Evolutionary conservation across 768 basidiomycete species (phyloP), one percentile per base, ranked within the genome.

Genomic region (Russula vinacea): DNA sequence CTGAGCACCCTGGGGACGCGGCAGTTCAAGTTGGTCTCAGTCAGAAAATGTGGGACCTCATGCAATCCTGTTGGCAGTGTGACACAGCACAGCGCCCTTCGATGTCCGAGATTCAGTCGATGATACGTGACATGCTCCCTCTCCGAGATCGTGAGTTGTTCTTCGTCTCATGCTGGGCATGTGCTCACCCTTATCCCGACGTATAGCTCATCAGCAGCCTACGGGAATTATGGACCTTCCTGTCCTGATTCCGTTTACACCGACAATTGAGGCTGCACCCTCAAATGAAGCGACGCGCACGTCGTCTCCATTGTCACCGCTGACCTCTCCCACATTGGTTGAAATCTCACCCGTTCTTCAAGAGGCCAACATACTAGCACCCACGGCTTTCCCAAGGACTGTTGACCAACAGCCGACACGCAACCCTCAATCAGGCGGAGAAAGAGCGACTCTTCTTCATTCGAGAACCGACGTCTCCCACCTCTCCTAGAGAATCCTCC

Each of bases 11-110:
- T 24, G 59, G 42, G 7, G 5, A 55, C 19, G 50, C 33, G n/a
- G 42, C 32, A 37, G 47, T n/a, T n/a, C n/a, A n/a, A n/a, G n/a
- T 52, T 56, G 64, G 50, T 10, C 55, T 61, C n/a, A 60, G n/a
- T 29, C 26, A 47, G 17, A 56, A 33, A 19, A 65, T 65, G 64
- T 65, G 64, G 64, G 64, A 61, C 4, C 33, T 65, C 14, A 61
- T 65, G 60, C 39, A 56, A 51, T 61, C 49, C 10, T 65, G 64
- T 49, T 65, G 64, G 64, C 22, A 56, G 32, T 17, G 33, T 7
- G 14, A 45, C 1, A 50, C 64, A 14, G 26, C 33, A 5, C 35
- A 32, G 29, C 64, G 64, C 2, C 64, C 59, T 52, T 44, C 49
- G n/a, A 61, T 65, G 60, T n/a, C 32, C 39, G 16, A 9, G 8